Conservation (phyloP, 225 moss, liverwort and hornwort genomes). For the Neckera pumila region DNA sequence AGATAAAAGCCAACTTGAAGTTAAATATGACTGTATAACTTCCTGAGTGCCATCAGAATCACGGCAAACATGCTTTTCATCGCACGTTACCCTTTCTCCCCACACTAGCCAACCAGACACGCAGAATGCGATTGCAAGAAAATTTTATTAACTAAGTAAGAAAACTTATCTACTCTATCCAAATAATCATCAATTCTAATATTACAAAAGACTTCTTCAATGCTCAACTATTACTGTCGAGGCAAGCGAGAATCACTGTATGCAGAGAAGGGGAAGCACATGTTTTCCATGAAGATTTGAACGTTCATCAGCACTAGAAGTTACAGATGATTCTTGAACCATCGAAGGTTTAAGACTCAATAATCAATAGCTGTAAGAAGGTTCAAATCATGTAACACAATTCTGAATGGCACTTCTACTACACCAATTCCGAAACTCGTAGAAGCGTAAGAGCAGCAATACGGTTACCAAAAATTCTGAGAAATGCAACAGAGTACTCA, state of each 20-base stretch:
- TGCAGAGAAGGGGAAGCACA: background rate
- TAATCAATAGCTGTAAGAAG: background rate
- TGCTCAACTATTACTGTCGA: background rate
- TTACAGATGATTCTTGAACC: background rate
- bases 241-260: background rate
- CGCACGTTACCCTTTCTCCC: background rate
- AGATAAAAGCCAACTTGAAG: background rate
- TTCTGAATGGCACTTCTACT: background rate
- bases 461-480: background rate
- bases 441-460: background rate
- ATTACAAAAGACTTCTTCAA: background rate
- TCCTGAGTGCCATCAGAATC: background rate
- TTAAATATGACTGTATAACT: background rate
- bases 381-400: background rate
- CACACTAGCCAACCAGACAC: background rate
- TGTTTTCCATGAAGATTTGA: background rate
- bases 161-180: background rate
- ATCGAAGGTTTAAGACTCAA: background rate
- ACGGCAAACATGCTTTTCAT: background rate
- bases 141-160: background rate
- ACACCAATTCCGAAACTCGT: background rate
- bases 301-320: background rate
- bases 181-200: background rate
- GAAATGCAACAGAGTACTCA: conserved; percentile 4
- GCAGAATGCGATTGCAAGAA: background rate